Percentiles rank a stretch among this genome's conserved stretches.
These are phyloP conservation scores for Suillus luteus DNA, from an alignment of 768 basidiomycete species.

Conservation along the genomic window DNA sequence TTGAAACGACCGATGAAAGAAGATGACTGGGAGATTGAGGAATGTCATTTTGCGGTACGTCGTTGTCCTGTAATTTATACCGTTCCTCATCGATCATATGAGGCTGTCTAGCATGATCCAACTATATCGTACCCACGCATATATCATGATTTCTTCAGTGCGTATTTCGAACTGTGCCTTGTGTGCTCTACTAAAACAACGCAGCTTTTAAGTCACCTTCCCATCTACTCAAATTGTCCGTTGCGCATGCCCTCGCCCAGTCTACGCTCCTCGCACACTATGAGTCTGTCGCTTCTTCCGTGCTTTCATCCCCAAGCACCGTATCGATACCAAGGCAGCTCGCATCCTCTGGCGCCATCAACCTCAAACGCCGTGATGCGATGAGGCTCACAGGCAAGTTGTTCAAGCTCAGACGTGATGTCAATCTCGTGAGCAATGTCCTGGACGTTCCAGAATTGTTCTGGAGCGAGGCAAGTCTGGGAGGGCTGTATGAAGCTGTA, in stretches of 20 bases:
- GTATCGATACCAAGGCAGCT: conserved; percentile 84
- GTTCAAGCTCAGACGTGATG: conserved; percentile 86
- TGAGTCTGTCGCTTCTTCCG: conserved; percentile 74
- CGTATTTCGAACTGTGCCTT: conserved; percentile 30
- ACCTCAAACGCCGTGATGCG: conserved; percentile 77
- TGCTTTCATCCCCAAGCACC: conserved; percentile 76
- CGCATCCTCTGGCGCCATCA: conserved; percentile 73
- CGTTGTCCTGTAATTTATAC: neutral
- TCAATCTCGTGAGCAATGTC: conserved; percentile 91
- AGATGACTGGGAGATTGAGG: conserved; percentile 88
- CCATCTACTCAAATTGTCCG: conserved; percentile 88
- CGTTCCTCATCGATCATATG: conserved; percentile 8
- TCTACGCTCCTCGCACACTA: conserved; percentile 90
- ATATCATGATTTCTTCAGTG: conserved; percentile 96
- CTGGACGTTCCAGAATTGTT: conserved; percentile 93
- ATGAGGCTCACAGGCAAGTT: conserved; percentile 83
- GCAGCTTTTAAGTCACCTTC: conserved; percentile 90
- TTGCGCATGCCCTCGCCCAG: conserved; percentile 92
- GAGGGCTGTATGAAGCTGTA: conserved; percentile 88
- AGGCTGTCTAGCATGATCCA: conserved; percentile 73
- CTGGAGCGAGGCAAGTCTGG: conserved; percentile 91
- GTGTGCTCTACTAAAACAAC: conserved; percentile 5
- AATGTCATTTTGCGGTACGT: conserved; percentile 85
- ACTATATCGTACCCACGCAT: conserved; percentile 85
- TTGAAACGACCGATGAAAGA: conserved; percentile 62